phyloP scores from a whole-genome alignment of 2,329 filamentous ascomycete genomes.

The Exophiala sp. region DNA sequence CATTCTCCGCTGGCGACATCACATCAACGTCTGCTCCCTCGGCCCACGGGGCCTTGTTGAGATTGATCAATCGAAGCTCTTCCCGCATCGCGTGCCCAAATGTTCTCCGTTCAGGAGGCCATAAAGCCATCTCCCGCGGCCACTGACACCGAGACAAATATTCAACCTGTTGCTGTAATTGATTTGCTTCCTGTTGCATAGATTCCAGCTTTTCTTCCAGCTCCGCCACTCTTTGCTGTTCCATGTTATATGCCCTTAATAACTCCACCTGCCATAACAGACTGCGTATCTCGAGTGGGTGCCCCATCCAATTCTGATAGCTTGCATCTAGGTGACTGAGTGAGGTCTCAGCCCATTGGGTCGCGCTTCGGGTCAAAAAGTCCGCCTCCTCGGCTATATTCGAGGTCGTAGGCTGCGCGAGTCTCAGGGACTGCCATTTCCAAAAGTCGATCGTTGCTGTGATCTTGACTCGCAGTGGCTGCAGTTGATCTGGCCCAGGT shows the following conservation, averaged over 20 bases:
- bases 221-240: constrained; percentile 41
- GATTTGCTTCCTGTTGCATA: constrained; percentile 45
- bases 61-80: constrained; percentile 20
- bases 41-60: constrained; percentile 15
- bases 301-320: constrained; percentile 67
- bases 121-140: constrained; percentile 45
- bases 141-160: constrained; percentile 43
- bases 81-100: constrained; percentile 32
- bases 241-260: constrained; percentile 42
- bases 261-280: constrained; percentile 45
- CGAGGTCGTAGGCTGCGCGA: constrained; percentile 20
- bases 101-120: constrained; percentile 41
- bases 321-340: constrained; percentile 70
- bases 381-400: constrained; percentile 33
- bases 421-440: constrained; percentile 45
- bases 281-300: constrained; percentile 48
- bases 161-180: constrained; percentile 45
- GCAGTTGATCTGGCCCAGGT: constrained; percentile 66
- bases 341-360: constrained; percentile 60
- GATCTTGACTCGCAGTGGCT: constrained; percentile 63
- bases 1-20: constrained; percentile 10
- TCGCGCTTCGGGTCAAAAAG: constrained; percentile 34
- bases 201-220: constrained; percentile 40
- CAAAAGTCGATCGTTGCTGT: constrained; percentile 61
- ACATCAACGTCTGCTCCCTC: constrained; percentile 6